Evolutionary conservation across 495 filamentous ascomycete genomes (phyloP).

Genomic region (Oleoguttula mirabilis): DNA sequence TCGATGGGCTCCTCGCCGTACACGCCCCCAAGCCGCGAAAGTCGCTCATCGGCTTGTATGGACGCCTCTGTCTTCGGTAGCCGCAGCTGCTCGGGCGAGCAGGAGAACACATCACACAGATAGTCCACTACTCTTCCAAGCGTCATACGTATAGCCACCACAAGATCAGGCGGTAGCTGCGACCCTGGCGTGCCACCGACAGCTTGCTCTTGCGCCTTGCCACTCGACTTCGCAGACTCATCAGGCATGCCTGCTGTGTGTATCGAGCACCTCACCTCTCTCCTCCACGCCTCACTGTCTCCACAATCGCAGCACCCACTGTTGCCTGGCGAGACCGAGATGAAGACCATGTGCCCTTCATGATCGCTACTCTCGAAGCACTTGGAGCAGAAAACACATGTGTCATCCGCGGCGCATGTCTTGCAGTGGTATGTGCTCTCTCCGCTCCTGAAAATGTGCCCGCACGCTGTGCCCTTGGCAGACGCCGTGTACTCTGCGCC

Average conservation of each 20-base stretch:
- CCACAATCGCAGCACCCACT: constrained; percentile 96
- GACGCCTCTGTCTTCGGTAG: constrained; percentile 67
- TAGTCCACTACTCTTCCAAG: constrained; percentile 81
- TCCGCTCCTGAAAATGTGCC: constrained; percentile 86
- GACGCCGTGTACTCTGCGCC: constrained; percentile 90
- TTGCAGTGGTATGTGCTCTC: constrained; percentile 90
- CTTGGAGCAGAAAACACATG: constrained; percentile 32
- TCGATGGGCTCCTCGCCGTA: constrained; percentile 49
- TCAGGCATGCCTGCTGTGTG: constrained; percentile 50
- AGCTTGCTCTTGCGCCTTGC: constrained; percentile 43
- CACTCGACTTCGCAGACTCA: constrained; percentile 40
- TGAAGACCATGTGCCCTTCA: constrained; percentile 79
- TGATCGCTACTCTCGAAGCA: constrained; percentile 96
- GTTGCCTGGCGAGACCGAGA: constrained; percentile 75
- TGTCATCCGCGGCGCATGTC: constrained; percentile 71
- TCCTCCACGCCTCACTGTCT: constrained; percentile 82
- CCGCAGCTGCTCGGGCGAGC: constrained; percentile 87
- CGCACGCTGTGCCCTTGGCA: constrained; percentile 88
- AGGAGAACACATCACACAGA: constrained; percentile 92
- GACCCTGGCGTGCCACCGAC: constrained; percentile 12
- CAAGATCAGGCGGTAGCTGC: constrained; percentile 57
- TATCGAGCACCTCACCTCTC: constrained; percentile 83
- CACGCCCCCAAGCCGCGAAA: constrained; percentile 58
- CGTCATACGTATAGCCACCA: constrained; percentile 65
- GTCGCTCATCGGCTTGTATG: constrained; percentile 68